Base-by-base conservation (phyloP, 2,329 filamentous ascomycete genomes). In the Incumbomyces lentus region DNA sequence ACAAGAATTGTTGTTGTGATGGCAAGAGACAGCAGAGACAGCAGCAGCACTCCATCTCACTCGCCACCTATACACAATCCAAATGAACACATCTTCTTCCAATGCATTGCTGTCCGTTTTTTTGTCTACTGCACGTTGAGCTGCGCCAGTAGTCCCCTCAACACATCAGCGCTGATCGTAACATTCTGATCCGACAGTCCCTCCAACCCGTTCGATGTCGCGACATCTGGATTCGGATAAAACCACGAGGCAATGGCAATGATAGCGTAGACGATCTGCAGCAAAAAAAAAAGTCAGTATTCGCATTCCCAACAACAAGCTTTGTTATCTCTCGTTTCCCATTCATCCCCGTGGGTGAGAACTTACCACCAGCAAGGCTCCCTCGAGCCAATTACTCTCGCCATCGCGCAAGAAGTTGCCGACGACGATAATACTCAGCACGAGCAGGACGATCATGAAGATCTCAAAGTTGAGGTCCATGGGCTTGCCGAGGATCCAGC, bases 341-440 rank as follows among this genome's bases (percentile, higher is more conserved):
- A 26, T n/a, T n/a, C n/a, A n/a, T n/a, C n/a, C n/a, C n/a, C n/a
- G n/a, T n/a, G 8, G 22, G 22, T 26, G 5, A 26, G 8, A 18
- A 50, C 50, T 44, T 32, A 84, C 74, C n/a, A 95, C 78, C 53
- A 86, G 86, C 17, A 95, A 73, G 19, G 80, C 76, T 2, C 89
- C 89, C 63, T 95, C 89, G 6, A 95, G 74, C 59, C 93, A 95
- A 60, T 95, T 93, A 50, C 80, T 86, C 72, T 92, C 92, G 55
- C 85, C 80, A 60, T 95, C 89, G 40, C 87, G 74, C 44, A 95
- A 67, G 66, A 95, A 94, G 50, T 86, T 85, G 1, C 88, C 86
- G 29, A 93, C 84, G 0, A 88, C 86, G 33, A 95, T 71, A 57
- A 94, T 89, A 22, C 86, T 79, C 17, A 95, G 72, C 49, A 95